phyloP scores from a whole-genome alignment of 306 rosid species.

The Geum urbanum region DNA sequence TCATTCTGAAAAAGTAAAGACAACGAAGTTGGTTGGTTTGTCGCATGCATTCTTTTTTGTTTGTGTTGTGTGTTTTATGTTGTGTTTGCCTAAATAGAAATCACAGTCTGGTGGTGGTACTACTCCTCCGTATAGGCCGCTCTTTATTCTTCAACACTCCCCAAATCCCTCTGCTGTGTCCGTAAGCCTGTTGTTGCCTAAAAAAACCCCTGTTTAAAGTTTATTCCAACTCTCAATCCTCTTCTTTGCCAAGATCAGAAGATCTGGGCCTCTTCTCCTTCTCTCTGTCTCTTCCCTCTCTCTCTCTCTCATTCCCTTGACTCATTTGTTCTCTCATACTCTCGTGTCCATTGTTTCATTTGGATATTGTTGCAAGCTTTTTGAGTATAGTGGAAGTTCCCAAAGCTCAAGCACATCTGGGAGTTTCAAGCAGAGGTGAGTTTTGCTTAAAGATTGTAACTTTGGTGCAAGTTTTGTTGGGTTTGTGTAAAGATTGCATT shows the following conservation, averaged over 20 bases:
- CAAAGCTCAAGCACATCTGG: constrained; percentile 28
- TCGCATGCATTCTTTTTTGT: constrained; percentile 8
- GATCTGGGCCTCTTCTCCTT: constrained; percentile 28
- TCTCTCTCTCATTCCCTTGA: constrained; percentile 12
- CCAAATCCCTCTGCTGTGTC: background rate
- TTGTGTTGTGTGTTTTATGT: background rate
- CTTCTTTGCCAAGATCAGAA: constrained; percentile 21
- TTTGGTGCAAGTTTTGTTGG: constrained; percentile 1
- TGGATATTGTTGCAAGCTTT: background rate
- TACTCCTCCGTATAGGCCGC: constrained; percentile 16
- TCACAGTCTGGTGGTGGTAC: too few species aligned
- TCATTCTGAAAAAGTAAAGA: constrained; percentile 10
- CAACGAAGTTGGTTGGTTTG: constrained; percentile 13
- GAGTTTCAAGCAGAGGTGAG: constrained; percentile 39
- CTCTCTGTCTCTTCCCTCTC: constrained; percentile 26
- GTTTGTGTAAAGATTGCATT: background rate
- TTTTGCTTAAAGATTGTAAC: background rate
- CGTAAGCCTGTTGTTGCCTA: background rate
- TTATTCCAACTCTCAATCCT: constrained; percentile 17
- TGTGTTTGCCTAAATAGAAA: constrained; percentile 22
- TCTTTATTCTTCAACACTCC: constrained; percentile 7
- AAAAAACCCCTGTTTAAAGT: background rate
- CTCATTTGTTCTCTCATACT: constrained; percentile 11
- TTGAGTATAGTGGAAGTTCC: constrained; percentile 16
- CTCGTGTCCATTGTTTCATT: constrained; percentile 25